Conservation (phyloP, 2,329 filamentous ascomycete species). For the Xylariaceae sp. region DNA sequence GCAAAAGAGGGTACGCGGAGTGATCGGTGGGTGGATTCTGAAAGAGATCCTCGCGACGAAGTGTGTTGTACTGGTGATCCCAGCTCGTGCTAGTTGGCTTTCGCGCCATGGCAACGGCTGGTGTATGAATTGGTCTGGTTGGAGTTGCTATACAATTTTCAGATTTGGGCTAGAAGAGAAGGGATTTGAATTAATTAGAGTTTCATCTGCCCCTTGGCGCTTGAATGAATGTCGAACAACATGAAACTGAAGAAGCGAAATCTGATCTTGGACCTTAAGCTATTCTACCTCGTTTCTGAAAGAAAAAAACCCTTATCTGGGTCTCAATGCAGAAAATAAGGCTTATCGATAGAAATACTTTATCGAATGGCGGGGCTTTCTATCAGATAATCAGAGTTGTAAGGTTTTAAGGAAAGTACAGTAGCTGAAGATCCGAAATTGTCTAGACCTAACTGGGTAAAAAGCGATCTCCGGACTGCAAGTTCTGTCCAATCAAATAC, state of each 20-base stretch:
- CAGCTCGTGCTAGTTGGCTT: conserved; percentile 72
- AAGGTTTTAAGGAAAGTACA: background rate
- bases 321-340: background rate
- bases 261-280: conserved; percentile 12
- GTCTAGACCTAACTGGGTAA: too few species aligned
- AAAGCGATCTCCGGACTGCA: too few species aligned
- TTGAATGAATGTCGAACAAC: background rate
- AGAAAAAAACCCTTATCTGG: conserved; percentile 40
- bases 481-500: too few species aligned
- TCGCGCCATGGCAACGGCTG: conserved; percentile 56
- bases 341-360: conserved; percentile 25
- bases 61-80: conserved; percentile 85
- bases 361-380: conserved; percentile 12
- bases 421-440: background rate
- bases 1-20: conserved; percentile 85
- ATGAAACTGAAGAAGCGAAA: conserved; percentile 8
- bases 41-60: conserved; percentile 88
- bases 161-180: background rate
- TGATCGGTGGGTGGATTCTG: conserved; percentile 85
- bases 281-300: conserved; percentile 9
- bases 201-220: background rate
- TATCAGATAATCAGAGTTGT: too few species aligned
- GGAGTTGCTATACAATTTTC: background rate
- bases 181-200: background rate
- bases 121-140: background rate